These are phyloP conservation scores for Suhomyces panamericanus DNA, from an alignment of 1,139 yeast species.

Conservation along the genomic window DNA sequence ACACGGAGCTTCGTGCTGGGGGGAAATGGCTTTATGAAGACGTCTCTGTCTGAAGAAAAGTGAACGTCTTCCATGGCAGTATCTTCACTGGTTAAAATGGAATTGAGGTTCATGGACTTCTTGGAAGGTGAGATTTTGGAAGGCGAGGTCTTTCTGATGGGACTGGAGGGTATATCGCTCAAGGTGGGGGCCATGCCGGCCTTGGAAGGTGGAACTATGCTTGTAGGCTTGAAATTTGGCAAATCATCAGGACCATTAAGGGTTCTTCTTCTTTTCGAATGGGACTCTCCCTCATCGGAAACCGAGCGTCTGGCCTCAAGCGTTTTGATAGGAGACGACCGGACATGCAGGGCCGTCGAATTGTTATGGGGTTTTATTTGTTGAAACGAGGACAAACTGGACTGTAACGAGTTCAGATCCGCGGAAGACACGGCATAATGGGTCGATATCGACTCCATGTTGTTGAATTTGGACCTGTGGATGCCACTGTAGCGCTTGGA, in stretches of 20 bases:
- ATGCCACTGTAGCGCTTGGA: constrained; percentile 35
- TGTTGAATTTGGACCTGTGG: constrained; percentile 36
- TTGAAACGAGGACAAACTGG: neutral
- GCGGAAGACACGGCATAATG: constrained; percentile 28
- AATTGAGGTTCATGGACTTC: constrained; percentile 41
- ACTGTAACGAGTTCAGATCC: neutral
- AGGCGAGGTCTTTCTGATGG: constrained; percentile 35
- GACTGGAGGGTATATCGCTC: constrained; percentile 16
- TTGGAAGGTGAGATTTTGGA: constrained; percentile 46
- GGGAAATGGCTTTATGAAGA: constrained; percentile 29
- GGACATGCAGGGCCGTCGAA: neutral
- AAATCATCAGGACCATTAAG: constrained; percentile 29
- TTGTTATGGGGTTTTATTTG: neutral
- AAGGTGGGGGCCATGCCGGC: neutral
- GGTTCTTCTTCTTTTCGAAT: constrained; percentile 25
- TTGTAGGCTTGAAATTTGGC: constrained; percentile 14
- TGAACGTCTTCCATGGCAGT: constrained; percentile 4
- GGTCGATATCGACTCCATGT: constrained; percentile 44
- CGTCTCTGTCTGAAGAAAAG: constrained; percentile 4
- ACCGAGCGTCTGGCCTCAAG: neutral
- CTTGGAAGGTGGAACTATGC: neutral
- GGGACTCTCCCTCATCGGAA: constrained; percentile 10
- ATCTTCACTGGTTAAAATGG: constrained; percentile 23
- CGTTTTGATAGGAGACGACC: constrained; percentile 8
- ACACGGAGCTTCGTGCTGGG: constrained; percentile 29